These are phyloP conservation scores for Globisporangium cylindrosporum DNA, from an alignment of 352 stramenopile species.

Conservation along the genomic window DNA sequence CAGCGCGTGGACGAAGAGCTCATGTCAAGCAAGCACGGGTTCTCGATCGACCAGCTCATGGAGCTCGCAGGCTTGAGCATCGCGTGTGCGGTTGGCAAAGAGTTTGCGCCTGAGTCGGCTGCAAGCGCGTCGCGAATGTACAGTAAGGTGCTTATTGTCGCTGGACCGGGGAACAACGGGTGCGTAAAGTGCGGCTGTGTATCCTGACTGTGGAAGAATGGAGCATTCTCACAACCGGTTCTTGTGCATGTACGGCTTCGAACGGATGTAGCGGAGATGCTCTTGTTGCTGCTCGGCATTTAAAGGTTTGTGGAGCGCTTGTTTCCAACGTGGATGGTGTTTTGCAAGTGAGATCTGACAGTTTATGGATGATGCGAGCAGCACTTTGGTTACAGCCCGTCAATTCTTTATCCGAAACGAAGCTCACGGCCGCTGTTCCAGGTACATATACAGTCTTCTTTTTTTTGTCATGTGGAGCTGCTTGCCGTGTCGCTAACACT, in stretches of 20 bases:
- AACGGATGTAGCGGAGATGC: slow-evolving; percentile 88
- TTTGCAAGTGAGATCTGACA: neutral
- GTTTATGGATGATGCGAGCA: slow-evolving; percentile 15
- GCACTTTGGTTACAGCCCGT: slow-evolving; percentile 95
- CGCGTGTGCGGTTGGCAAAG: slow-evolving; percentile 85
- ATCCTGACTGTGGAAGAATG: neutral
- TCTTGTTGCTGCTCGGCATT: slow-evolving; percentile 96
- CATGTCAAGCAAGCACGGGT: slow-evolving; percentile 85
- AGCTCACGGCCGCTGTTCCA: slow-evolving; percentile 78
- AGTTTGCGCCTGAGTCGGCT: slow-evolving; percentile 31
- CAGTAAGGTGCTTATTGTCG: slow-evolving; percentile 89
- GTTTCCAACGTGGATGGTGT: neutral
- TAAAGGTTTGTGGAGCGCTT: slow-evolving; percentile 60
- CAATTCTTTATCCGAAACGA: slow-evolving; percentile 95
- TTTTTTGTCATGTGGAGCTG: neutral
- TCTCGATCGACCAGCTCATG: slow-evolving; percentile 98
- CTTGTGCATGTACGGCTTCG: neutral
- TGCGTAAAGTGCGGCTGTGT: slow-evolving; percentile 16
- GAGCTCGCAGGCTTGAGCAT: slow-evolving; percentile 97
- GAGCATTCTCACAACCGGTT: neutral
- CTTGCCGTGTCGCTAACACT: neutral
- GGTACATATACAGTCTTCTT: slow-evolving; percentile 25
- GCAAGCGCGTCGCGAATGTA: slow-evolving; percentile 3
- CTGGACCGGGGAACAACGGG: slow-evolving; percentile 98
- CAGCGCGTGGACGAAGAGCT: slow-evolving; percentile 89